Evolutionary conservation across 805 yeast genomes (phyloP), one percentile per base, ranked within the genome.

Genomic region (Cyberlindnera nakhonratchasimensis): DNA sequence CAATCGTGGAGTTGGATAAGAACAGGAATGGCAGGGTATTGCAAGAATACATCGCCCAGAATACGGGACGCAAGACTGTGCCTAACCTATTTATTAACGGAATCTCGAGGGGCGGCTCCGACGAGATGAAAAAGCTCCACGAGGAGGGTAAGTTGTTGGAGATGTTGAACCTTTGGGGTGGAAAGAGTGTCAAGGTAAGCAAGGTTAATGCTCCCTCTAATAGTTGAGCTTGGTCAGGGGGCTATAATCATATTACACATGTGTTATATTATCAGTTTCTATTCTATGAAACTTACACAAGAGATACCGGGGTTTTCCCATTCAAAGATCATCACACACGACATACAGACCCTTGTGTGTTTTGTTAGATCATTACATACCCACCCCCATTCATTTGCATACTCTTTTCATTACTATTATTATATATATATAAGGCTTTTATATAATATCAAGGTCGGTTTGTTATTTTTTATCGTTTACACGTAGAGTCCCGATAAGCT

Each of bases 81-180:
- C 99, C 99, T 20, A 93, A 93, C 59, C 75, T 93, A 17, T 70
- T 87, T 40, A 75, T 91, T 40, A 83, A 80, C 42, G 83, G 85
- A 8, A 61, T 74, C 20, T 81, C 91, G 36, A 74, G 85, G 51
- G 99, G 99, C 29, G 99, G 99, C 3, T 78, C 79, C 30, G 96
- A 88, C 61, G 97, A 90, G 42, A 77, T 93, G 61, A 69, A 63
- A 20, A 70, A 66, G 25, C 65, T 87, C 43, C 89, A 86, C 55
- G 67, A 71, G 17, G 66, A 71, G 1, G 82, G 80, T 23, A 65
- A 64, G 37, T 70, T 91, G 43, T 67, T 75, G 22, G 65, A 67
- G 1, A 63, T 62, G 40, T 67, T 89, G 55, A 66, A 64, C 32
- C 62, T 62, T n/a, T 86, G 95, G 95, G 82, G 84, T 18, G 74